Conservation (phyloP, 169 alveolate species). For the Plasmodium inui region DNA sequence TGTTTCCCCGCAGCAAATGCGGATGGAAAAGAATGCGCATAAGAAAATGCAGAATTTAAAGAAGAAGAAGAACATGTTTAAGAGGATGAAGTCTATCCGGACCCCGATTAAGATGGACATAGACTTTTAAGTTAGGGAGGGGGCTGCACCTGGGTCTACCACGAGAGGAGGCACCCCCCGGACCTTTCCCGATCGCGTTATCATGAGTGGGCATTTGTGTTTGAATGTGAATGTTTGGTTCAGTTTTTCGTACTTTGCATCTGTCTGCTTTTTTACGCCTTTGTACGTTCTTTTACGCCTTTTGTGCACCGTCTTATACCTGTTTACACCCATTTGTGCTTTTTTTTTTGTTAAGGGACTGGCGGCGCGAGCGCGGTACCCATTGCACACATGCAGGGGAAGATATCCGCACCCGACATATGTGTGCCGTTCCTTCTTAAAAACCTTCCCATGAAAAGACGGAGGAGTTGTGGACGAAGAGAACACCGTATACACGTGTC, state of each 20-base stretch:
- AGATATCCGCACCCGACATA: neutral
- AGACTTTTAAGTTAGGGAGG: conserved; percentile 10
- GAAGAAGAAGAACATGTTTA: neutral
- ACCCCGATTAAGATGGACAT: conserved; percentile 51
- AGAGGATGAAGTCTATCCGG: conserved; percentile 5
- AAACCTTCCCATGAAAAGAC: neutral
- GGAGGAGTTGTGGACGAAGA: neutral
- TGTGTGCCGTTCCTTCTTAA: neutral
- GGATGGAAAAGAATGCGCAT: conserved; percentile 5
- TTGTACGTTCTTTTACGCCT: neutral
- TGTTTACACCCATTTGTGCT: neutral
- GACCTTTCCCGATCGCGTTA: neutral
- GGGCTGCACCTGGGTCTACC: neutral
- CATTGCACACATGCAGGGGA: neutral
- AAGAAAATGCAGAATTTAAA: conserved; percentile 21
- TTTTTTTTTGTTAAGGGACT: neutral
- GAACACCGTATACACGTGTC: neutral
- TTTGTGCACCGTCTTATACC: neutral
- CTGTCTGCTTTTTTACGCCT: neutral
- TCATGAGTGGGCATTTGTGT: neutral
- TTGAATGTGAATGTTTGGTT: neutral
- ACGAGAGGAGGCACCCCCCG: neutral
- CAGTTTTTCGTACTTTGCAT: neutral
- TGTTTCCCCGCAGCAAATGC: conserved; percentile 33
- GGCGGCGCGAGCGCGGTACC: neutral